These are phyloP conservation scores for Cryptococcus amylolentus DNA, from an alignment of 1,284 basidiomycete species.

Conservation along the genomic window DNA sequence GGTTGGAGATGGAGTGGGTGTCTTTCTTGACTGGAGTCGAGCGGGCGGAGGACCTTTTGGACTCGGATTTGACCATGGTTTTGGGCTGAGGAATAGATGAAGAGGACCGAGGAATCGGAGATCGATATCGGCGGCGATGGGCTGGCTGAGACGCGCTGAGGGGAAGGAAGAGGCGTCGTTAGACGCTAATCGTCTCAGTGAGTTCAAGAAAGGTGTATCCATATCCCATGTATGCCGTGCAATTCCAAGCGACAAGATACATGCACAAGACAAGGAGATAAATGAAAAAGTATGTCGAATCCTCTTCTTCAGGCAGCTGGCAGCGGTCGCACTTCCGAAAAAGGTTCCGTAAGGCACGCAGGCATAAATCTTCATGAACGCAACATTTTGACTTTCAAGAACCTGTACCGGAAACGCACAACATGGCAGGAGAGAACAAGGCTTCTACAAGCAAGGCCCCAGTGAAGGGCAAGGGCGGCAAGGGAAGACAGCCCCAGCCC, in stretches of 20 bases:
- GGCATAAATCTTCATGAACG: background rate
- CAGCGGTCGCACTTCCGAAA: background rate
- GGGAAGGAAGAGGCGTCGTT: too few species aligned
- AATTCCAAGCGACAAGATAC: too few species aligned
- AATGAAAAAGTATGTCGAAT: too few species aligned
- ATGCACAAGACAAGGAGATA: too few species aligned
- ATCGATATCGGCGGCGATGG: background rate
- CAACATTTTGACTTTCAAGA: background rate
- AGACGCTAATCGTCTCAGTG: too few species aligned
- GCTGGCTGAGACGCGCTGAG: too few species aligned
- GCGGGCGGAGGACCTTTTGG: background rate
- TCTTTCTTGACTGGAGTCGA: too few species aligned
- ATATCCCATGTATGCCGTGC: too few species aligned
- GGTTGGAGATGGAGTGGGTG: background rate
- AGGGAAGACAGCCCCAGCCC: slow-evolving; percentile 15
- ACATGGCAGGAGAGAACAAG: slow-evolving; percentile 16
- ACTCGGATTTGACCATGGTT: background rate
- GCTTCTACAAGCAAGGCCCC: slow-evolving; percentile 28
- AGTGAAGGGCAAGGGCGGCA: slow-evolving; percentile 9
- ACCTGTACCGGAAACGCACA: background rate
- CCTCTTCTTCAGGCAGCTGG: background rate
- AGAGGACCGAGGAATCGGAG: background rate
- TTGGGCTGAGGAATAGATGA: background rate
- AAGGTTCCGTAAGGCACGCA: background rate
- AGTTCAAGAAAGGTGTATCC: too few species aligned